A percentile compares a stretch with the other conserved stretches of the same genome.
Evolutionary conservation across 2,329 filamentous ascomycete species (phyloP).

Genomic region (Thermomyces lanuginosus): DNA sequence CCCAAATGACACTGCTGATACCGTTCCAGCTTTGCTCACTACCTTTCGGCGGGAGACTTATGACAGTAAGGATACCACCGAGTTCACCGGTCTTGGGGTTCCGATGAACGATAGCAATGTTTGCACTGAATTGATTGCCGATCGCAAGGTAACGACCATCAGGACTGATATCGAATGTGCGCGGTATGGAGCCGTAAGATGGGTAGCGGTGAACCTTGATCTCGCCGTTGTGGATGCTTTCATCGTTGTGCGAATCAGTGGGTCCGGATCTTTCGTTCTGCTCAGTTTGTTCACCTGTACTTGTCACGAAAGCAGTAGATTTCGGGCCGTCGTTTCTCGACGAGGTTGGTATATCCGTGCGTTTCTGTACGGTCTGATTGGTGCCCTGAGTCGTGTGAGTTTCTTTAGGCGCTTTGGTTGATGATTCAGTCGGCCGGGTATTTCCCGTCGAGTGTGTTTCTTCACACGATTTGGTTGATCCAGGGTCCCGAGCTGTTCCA

Average conservation of each 20-base stretch:
- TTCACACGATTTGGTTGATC: constrained; percentile 11
- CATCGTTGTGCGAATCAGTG: too few species aligned
- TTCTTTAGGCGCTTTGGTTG: too few species aligned
- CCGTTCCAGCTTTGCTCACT: constrained; percentile 13
- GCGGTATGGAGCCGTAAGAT: constrained; percentile 48
- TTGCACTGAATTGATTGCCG: constrained; percentile 44
- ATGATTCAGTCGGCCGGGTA: constrained; percentile 40
- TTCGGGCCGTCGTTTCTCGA: too few species aligned
- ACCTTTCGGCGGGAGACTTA: constrained; percentile 16
- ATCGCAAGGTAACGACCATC: constrained; percentile 49
- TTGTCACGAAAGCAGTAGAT: too few species aligned
- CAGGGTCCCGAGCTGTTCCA: too few species aligned
- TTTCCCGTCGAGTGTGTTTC: constrained; percentile 43
- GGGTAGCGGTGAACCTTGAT: too few species aligned
- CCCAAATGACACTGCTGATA: constrained; percentile 23
- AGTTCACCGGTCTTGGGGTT: constrained; percentile 45
- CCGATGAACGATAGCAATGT: constrained; percentile 45
- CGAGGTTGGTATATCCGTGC: too few species aligned
- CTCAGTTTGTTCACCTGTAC: too few species aligned
- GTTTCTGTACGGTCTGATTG: too few species aligned
- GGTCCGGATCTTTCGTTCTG: too few species aligned
- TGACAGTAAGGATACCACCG: constrained; percentile 22
- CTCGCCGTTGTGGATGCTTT: too few species aligned
- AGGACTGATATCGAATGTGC: constrained; percentile 51
- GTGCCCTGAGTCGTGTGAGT: too few species aligned